A percentile compares a stretch with the other conserved stretches of the same genome.
Conservation (phyloP, 2,329 filamentous ascomycete species). For the Cyphellophora attinorum region DNA sequence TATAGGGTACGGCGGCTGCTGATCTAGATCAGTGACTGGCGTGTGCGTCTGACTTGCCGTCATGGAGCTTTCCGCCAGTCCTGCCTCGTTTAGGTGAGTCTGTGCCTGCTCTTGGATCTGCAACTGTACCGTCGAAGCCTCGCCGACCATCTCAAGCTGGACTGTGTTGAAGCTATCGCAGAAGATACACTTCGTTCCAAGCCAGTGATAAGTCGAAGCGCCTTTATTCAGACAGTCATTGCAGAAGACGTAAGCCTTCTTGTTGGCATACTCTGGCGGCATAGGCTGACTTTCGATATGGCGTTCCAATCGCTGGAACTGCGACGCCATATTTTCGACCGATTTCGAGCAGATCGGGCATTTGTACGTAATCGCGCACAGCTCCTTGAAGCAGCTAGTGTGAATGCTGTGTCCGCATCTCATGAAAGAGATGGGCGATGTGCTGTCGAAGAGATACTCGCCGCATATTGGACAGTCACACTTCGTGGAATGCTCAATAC, state of each 20-base stretch:
- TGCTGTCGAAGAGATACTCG: slow-evolving; percentile 92
- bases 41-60: slow-evolving; percentile 18
- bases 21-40: slow-evolving; percentile 10
- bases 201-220: slow-evolving; percentile 83
- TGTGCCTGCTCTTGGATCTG: slow-evolving; percentile 13
- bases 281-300: slow-evolving; percentile 85
- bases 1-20: slow-evolving; percentile 6
- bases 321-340: slow-evolving; percentile 92
- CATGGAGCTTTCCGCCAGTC: slow-evolving; percentile 17
- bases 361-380: slow-evolving; percentile 85
- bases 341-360: slow-evolving; percentile 96
- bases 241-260: slow-evolving; percentile 75
- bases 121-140: slow-evolving; percentile 18
- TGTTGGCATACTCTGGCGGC: slow-evolving; percentile 72
- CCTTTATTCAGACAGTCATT: slow-evolving; percentile 91
- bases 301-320: slow-evolving; percentile 83
- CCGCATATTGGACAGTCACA: slow-evolving; percentile 95
- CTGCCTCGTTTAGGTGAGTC: slow-evolving; percentile 15
- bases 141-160: slow-evolving; percentile 30
- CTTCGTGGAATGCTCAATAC: slow-evolving; percentile 87
- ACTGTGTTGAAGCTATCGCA: slow-evolving; percentile 39
- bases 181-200: slow-evolving; percentile 75
- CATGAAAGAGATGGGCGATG: slow-evolving; percentile 84
- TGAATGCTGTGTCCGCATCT: slow-evolving; percentile 94
- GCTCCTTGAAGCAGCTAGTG: slow-evolving; percentile 74